Conservation (phyloP, 257 asterid genomes). For the Solanum lignicaule region DNA sequence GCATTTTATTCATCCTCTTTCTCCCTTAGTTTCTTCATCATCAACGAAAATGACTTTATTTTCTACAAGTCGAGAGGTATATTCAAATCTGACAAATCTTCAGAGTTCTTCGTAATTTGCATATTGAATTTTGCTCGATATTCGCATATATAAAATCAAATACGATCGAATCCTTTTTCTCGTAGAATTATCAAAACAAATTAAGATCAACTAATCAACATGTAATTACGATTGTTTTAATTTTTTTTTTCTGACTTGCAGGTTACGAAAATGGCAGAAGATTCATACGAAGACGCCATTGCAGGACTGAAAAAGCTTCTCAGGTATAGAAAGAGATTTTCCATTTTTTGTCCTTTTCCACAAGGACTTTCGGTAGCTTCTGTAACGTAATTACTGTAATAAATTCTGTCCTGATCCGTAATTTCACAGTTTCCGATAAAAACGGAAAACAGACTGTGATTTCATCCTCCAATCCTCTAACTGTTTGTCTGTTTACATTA, state of each 20-base stretch:
- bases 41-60: not conserved
- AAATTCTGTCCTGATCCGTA: slow-evolving; percentile 22
- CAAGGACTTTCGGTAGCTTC: not conserved
- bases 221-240: not conserved
- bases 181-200: not conserved
- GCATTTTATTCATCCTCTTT: not conserved
- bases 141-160: not conserved
- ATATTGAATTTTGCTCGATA: not conserved
- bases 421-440: slow-evolving; percentile 10
- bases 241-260: slow-evolving; percentile 12
- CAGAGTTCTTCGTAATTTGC: not conserved
- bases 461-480: not conserved
- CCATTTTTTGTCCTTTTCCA: not conserved
- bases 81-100: not conserved
- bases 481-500: not conserved
- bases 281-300: slow-evolving; percentile 63
- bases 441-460: not conserved
- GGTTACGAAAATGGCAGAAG: slow-evolving; percentile 50
- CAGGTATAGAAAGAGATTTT: slow-evolving; percentile 24
- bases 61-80: not conserved
- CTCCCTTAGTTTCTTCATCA: not conserved
- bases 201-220: not conserved
- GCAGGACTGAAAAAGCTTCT: slow-evolving; percentile 68
- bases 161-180: not conserved
- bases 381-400: not conserved